Conservation (phyloP, 441 rosid species). For the Manihot esculenta region DNA sequence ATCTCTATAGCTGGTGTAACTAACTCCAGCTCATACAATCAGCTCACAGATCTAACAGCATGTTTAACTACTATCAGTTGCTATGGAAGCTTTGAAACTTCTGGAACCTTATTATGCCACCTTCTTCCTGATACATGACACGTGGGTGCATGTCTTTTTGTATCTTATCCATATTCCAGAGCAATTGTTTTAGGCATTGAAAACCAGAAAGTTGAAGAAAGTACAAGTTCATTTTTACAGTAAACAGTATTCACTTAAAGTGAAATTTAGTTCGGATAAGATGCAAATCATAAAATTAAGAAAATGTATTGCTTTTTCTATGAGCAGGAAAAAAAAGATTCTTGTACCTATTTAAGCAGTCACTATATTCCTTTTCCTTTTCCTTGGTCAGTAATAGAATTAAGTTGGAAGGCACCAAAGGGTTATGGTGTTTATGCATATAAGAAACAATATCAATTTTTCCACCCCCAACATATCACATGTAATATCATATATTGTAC, state of each 20-base stretch:
- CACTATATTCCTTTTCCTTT: not conserved
- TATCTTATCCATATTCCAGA: not conserved
- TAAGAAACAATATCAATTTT: not conserved
- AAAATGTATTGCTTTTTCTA: not conserved
- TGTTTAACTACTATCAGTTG: no score
- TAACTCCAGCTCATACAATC: no score
- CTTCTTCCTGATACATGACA: not conserved
- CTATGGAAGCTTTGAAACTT: no score
- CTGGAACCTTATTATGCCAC: no score
- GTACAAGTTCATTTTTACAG: not conserved
- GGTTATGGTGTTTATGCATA: not conserved
- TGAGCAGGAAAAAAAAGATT: not conserved
- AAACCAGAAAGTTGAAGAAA: not conserved
- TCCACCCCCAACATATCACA: slow-evolving; percentile 1
- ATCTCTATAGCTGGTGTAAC: no score
- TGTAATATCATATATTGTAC: not conserved
- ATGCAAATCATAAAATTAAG: not conserved
- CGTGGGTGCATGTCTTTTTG: not conserved
- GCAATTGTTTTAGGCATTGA: not conserved
- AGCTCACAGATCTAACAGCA: no score
- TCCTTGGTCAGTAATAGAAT: not conserved
- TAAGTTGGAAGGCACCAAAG: not conserved
- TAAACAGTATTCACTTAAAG: no score
- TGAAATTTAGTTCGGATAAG: not conserved
- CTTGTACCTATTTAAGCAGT: not conserved